These are phyloP conservation scores for Curvularia lunata DNA, from an alignment of 2,329 filamentous ascomycete species.

Conservation along the genomic window DNA sequence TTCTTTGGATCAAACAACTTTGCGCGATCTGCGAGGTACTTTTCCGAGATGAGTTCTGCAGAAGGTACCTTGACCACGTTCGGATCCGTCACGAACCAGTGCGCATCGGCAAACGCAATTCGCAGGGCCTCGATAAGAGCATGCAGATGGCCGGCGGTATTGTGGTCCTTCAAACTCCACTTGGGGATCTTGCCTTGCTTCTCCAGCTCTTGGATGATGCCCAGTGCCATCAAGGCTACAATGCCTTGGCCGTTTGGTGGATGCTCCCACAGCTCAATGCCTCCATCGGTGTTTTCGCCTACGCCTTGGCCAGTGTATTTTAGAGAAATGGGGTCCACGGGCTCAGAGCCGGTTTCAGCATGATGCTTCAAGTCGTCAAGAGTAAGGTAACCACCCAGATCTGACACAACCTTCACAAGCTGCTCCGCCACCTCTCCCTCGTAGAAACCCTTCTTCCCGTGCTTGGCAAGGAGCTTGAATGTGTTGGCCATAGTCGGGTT, in stretches of 20 bases:
- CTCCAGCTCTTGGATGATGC: conserved; percentile 87
- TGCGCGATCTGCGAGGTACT: conserved; percentile 75
- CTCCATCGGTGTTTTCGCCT: conserved; percentile 57
- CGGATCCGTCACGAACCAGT: conserved; percentile 90
- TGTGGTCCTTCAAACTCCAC: conserved; percentile 76
- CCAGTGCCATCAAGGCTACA: conserved; percentile 90
- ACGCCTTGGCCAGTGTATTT: conserved; percentile 73
- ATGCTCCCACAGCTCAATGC: conserved; percentile 92
- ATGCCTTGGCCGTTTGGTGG: conserved; percentile 96
- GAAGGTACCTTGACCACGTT: conserved; percentile 73
- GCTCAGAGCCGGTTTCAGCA: conserved; percentile 73
- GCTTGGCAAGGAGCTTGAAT: conserved; percentile 75
- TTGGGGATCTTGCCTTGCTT: conserved; percentile 73
- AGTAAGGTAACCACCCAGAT: conserved; percentile 77
- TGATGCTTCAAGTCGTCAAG: conserved; percentile 83
- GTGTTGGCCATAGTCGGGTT: conserved; percentile 82
- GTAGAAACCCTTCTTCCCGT: conserved; percentile 93
- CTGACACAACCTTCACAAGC: conserved; percentile 76
- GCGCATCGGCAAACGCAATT: conserved; percentile 87
- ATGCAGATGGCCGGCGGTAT: conserved; percentile 76
- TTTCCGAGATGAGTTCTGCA: conserved; percentile 69
- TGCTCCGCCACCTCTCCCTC: conserved; percentile 80
- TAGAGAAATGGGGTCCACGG: conserved; percentile 84
- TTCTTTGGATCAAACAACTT: conserved; percentile 65
- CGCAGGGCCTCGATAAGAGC: conserved; percentile 86